These are phyloP conservation scores for Solanum lycopersicoides DNA, from an alignment of 257 asterid species.

Conservation along the genomic window DNA sequence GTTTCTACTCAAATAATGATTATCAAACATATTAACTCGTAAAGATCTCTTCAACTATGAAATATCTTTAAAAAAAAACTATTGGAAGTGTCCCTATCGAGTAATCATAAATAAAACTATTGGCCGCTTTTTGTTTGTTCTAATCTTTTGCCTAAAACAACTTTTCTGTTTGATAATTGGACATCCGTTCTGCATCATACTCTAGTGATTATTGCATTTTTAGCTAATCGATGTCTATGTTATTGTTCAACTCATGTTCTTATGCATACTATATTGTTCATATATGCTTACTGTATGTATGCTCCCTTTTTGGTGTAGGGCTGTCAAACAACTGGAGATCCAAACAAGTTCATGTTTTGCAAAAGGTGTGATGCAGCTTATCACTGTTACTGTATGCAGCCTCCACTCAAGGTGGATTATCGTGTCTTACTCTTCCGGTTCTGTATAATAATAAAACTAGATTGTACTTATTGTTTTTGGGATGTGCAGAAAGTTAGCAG, in stretches of 20 bases:
- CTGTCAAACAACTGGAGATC: slow-evolving; percentile 89
- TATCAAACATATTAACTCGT: background rate
- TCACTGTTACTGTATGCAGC: slow-evolving; percentile 96
- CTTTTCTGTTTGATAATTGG: background rate
- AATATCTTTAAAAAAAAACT: background rate
- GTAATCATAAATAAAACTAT: background rate
- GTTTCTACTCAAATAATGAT: background rate
- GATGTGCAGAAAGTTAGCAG: slow-evolving; percentile 70
- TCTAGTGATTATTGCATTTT: background rate
- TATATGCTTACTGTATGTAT: background rate
- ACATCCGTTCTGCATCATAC: background rate
- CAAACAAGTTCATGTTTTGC: slow-evolving; percentile 89
- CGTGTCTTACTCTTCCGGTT: background rate
- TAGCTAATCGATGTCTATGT: background rate
- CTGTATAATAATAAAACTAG: background rate
- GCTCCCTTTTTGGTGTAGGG: slow-evolving; percentile 34
- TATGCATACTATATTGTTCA: background rate
- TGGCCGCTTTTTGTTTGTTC: background rate
- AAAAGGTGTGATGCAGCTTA: slow-evolving; percentile 92
- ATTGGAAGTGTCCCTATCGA: background rate
- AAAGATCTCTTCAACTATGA: background rate
- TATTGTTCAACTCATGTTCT: background rate
- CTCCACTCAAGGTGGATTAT: slow-evolving; percentile 83
- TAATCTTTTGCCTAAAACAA: background rate
- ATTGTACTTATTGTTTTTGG: slow-evolving; percentile 6